Conservation (phyloP, 768 basidiomycete species). For the Mycena olivaceomarginata region DNA sequence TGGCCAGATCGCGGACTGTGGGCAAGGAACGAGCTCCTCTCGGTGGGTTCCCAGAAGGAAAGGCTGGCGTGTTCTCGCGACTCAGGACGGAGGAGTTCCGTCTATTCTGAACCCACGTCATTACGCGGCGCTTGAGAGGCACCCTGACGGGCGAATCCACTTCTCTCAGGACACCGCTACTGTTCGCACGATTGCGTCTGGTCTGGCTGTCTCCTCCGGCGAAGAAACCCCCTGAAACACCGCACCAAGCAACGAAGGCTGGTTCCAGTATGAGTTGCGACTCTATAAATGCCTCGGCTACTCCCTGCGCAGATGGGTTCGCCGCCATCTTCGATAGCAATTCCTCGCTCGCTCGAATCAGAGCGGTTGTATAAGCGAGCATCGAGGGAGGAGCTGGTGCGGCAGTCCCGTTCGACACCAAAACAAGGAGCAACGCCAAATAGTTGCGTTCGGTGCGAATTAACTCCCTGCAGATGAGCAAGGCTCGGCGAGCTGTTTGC, state of each 20-base stretch:
- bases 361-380: constrained; percentile 61
- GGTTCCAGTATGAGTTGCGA: constrained; percentile 65
- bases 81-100: constrained; percentile 28
- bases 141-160: constrained; percentile 31
- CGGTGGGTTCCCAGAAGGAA: constrained; percentile 17
- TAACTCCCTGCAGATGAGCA: constrained; percentile 63
- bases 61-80: constrained; percentile 18
- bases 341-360: constrained; percentile 62
- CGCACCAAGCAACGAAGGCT: constrained; percentile 63
- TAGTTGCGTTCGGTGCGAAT: constrained; percentile 45
- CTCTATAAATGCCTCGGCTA: constrained; percentile 66
- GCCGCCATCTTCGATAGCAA: constrained; percentile 62
- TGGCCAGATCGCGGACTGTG: constrained; percentile 74
- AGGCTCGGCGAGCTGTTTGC: constrained; percentile 60
- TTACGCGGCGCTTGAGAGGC: constrained; percentile 46
- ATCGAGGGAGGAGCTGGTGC: constrained; percentile 62
- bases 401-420: constrained; percentile 25
- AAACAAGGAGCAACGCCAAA: constrained; percentile 4
- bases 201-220: constrained; percentile 30
- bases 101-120: constrained; percentile 43
- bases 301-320: constrained; percentile 67
- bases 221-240: constrained; percentile 64
- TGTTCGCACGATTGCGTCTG: constrained; percentile 18
- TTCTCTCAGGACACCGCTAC: constrained; percentile 27
- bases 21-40: constrained; percentile 35